Conservation (phyloP, 2,329 filamentous ascomycete genomes). For the Alternaria incomplexa region DNA sequence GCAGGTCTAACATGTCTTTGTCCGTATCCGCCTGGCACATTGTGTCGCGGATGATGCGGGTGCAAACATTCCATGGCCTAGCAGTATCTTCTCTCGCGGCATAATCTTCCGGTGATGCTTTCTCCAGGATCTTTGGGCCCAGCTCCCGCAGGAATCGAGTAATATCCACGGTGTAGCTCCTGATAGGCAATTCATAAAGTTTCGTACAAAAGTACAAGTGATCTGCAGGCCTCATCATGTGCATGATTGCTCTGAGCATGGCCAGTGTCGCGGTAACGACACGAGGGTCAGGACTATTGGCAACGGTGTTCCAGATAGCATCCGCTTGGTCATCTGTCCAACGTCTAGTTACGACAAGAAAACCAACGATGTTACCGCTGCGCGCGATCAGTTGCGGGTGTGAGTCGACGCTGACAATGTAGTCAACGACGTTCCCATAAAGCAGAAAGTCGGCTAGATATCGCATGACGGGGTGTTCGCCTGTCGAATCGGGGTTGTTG, state of each 20-base stretch:
- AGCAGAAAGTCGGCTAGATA: slow-evolving; percentile 74
- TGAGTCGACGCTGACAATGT: slow-evolving; percentile 87
- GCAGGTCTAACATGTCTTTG: slow-evolving; percentile 66
- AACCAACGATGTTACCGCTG: slow-evolving; percentile 83
- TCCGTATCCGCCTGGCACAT: slow-evolving; percentile 62
- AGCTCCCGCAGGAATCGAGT: slow-evolving; percentile 40
- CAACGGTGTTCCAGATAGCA: slow-evolving; percentile 82
- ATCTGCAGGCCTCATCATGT: slow-evolving; percentile 50
- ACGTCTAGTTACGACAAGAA: slow-evolving; percentile 78
- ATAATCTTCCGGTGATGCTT: slow-evolving; percentile 11
- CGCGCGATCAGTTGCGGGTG: slow-evolving; percentile 88
- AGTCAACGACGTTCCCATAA: slow-evolving; percentile 75
- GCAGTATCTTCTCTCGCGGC: slow-evolving; percentile 29
- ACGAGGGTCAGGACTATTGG: slow-evolving; percentile 80
- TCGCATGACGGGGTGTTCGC: slow-evolving; percentile 63
- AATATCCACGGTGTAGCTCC: slow-evolving; percentile 39
- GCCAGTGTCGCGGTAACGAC: slow-evolving; percentile 80
- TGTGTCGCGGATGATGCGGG: slow-evolving; percentile 75
- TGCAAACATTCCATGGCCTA: slow-evolving; percentile 61
- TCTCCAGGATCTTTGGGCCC: slow-evolving; percentile 24
- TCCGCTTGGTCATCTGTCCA: slow-evolving; percentile 78
- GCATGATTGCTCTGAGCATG: slow-evolving; percentile 64
- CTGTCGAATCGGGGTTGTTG: slow-evolving; percentile 50
- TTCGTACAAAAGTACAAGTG: slow-evolving; percentile 72
- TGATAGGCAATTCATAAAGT: slow-evolving; percentile 56